Percentiles rank a stretch among this genome's conserved stretches.
Conservation (phyloP, 2,329 filamentous ascomycete genomes). For the Hirsutella thompsonii region DNA sequence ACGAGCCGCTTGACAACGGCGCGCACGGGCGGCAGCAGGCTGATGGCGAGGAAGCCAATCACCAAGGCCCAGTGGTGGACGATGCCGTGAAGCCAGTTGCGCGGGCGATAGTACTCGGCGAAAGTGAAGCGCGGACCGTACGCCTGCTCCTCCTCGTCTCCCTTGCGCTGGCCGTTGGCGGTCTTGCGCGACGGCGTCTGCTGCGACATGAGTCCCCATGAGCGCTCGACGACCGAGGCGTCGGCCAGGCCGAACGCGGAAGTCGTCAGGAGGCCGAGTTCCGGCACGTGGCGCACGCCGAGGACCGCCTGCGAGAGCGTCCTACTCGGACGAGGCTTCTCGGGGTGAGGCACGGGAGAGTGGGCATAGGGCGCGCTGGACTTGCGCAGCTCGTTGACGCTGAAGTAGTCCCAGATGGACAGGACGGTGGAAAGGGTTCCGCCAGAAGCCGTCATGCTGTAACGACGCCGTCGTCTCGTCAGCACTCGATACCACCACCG, state of each 20-base stretch:
- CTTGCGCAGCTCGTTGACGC: constrained; percentile 30
- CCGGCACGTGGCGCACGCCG: constrained; percentile 33
- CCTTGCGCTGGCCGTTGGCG: too few species aligned
- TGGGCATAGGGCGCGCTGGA: constrained; percentile 38
- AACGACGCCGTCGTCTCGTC: background rate
- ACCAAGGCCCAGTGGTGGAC: constrained; percentile 34
- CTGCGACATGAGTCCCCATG: constrained; percentile 48
- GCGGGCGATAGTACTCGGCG: constrained; percentile 37
- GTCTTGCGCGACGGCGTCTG: constrained; percentile 28
- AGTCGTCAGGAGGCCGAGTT: constrained; percentile 42
- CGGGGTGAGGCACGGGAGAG: constrained; percentile 39
- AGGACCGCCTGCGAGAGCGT: constrained; percentile 31
- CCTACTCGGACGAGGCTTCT: constrained; percentile 14
- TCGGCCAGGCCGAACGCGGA: constrained; percentile 38
- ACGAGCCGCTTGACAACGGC: constrained; percentile 28
- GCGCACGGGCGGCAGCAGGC: constrained; percentile 31
- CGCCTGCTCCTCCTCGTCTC: constrained; percentile 28
- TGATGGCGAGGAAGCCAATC: constrained; percentile 29
- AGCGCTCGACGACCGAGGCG: constrained; percentile 41
- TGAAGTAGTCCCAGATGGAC: constrained; percentile 39
- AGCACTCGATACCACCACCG: too few species aligned
- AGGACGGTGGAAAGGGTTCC: constrained; percentile 58
- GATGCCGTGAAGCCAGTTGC: constrained; percentile 36
- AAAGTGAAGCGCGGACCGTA: constrained; percentile 53
- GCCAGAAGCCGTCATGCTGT: constrained; percentile 37